These are phyloP conservation scores for Erysimum cheiranthoides DNA, from an alignment of 345 rosid species.

Conservation along the genomic window DNA sequence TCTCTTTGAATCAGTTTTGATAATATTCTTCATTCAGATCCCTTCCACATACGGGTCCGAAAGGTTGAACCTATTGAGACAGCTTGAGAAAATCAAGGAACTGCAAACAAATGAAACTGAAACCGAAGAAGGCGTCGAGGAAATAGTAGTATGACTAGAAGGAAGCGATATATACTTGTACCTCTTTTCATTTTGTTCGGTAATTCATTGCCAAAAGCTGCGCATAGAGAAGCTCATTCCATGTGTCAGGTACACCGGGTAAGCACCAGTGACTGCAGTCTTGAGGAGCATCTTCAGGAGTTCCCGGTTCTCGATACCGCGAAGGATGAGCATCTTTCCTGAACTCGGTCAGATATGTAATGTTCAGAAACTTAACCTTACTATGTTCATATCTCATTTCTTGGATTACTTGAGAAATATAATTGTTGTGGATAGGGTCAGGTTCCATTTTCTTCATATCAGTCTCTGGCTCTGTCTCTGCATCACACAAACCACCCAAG, in stretches of 20 bases:
- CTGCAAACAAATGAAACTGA: conserved; percentile 61
- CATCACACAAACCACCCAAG: conserved; percentile 69
- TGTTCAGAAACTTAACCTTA: conserved; percentile 68
- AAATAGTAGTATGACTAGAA: conserved; percentile 39
- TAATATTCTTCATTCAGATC: conserved; percentile 58
- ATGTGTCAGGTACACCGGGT: conserved; percentile 86
- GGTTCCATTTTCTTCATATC: conserved; percentile 52
- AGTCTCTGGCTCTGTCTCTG: conserved; percentile 61
- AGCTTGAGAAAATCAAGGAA: conserved; percentile 90
- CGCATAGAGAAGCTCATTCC: conserved; percentile 85
- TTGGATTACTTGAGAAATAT: conserved; percentile 57
- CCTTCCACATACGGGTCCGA: conserved; percentile 95
- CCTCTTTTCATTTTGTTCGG: conserved; percentile 33
- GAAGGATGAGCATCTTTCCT: conserved; percentile 85
- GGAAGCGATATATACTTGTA: conserved; percentile 29
- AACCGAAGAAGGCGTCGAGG: conserved; percentile 57
- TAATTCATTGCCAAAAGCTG: conserved; percentile 61
- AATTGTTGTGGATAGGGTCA: conserved; percentile 62
- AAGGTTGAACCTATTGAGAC: conserved; percentile 89
- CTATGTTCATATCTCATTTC: conserved; percentile 52
- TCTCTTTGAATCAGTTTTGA: conserved; percentile 12
- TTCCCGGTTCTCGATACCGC: conserved; percentile 71
- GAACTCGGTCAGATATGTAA: conserved; percentile 71
- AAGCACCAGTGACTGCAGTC: conserved; percentile 98
- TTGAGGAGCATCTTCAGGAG: conserved; percentile 66